Percentiles rank a stretch among this genome's conserved stretches.
Evolutionary conservation across 2,329 filamentous ascomycete genomes (phyloP).

Genomic region (Arthroderma sp.): DNA sequence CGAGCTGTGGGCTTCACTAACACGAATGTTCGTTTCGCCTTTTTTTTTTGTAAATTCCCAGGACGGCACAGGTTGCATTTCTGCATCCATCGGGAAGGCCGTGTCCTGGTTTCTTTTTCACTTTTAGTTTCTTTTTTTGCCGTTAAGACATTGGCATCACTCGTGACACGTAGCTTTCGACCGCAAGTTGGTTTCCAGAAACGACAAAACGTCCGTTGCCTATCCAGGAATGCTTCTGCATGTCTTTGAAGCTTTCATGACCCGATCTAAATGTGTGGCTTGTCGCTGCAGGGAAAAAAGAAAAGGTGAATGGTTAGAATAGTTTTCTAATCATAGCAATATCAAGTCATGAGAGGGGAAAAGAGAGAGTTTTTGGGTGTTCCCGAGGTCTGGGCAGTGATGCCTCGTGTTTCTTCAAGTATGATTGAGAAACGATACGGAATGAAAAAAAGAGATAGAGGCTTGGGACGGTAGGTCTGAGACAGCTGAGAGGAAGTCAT

Average conservation of each 20-base stretch:
- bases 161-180: conserved; percentile 3
- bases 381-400: too few relatives aligned
- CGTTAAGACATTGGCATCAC: conserved; percentile 13
- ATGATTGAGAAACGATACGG: background rate
- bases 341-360: too few relatives aligned
- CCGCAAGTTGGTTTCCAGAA: background rate
- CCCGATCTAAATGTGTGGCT: conserved; percentile 1
- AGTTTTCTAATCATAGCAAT: background rate
- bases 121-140: too few relatives aligned
- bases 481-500: background rate
- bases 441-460: background rate
- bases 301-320: background rate
- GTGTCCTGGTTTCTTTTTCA: too few relatives aligned
- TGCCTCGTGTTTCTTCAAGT: too few relatives aligned
- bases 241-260: conserved; percentile 1
- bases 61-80: too few relatives aligned
- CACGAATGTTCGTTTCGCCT: too few relatives aligned
- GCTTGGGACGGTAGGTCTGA: background rate
- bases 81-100: too few relatives aligned
- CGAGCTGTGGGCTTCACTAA: too few relatives aligned
- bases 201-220: conserved; percentile 1
- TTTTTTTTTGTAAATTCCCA: too few relatives aligned
- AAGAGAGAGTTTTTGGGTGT: too few relatives aligned
- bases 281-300: background rate
- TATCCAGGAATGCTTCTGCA: conserved; percentile 1